Conservation (phyloP, 768 basidiomycete species). For the Amanita phalloides region DNA sequence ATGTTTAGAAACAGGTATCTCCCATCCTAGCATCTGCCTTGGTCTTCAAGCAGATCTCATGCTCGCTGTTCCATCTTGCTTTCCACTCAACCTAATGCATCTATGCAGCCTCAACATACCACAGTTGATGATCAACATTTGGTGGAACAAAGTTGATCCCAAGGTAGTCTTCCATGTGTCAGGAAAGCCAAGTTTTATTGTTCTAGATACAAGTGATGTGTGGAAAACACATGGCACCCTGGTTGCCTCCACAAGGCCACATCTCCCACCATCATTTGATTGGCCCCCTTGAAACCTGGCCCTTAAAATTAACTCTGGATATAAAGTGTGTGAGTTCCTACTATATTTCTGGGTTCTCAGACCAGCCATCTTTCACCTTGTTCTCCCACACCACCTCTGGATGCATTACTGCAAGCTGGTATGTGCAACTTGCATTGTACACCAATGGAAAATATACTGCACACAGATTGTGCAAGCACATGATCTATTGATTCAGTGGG, state of each 20-base stretch:
- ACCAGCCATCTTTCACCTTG: conserved; percentile 13
- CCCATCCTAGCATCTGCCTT: background rate
- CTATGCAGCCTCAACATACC: background rate
- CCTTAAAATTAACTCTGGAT: conserved; percentile 19
- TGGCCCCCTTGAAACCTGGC: conserved; percentile 20
- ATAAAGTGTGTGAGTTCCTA: conserved; percentile 19
- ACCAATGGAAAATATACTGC: conserved; percentile 9
- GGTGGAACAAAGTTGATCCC: conserved; percentile 4
- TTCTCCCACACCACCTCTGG: conserved; percentile 4
- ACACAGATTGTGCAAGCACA: conserved; percentile 11
- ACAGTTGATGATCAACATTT: conserved; percentile 1
- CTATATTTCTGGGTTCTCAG: conserved; percentile 17
- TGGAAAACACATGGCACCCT: conserved; percentile 6
- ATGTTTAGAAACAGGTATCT: too few species aligned
- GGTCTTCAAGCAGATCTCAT: background rate
- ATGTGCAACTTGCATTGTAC: conserved; percentile 12
- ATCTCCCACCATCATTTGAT: conserved; percentile 14
- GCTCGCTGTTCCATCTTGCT: conserved; percentile 3
- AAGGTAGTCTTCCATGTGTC: background rate
- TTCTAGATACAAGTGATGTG: background rate
- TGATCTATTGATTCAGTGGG: conserved; percentile 12
- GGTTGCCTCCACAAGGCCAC: conserved; percentile 2
- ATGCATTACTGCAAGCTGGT: conserved; percentile 16
- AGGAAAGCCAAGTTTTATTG: background rate
- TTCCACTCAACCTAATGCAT: conserved; percentile 5